Conservation (phyloP, 257 asterid genomes). For the Linderniella brevidens region DNA sequence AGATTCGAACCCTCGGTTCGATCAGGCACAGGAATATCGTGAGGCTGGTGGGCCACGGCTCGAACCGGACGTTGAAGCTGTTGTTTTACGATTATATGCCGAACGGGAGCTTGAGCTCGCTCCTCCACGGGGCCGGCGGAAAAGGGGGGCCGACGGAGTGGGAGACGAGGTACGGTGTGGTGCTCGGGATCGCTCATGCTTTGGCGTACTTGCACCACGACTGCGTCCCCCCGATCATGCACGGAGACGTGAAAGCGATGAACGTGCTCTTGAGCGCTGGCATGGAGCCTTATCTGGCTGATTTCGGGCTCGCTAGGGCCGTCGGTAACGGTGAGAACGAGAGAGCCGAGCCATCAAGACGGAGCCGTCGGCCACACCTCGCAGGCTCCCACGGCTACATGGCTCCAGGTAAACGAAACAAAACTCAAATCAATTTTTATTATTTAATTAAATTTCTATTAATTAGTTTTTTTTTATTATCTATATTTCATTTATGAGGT, state of each 20-base stretch:
- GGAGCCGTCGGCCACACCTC: constrained; percentile 60
- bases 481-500: too few species aligned
- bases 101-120: constrained; percentile 90
- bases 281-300: constrained; percentile 85
- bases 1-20: constrained; percentile 68
- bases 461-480: too few species aligned
- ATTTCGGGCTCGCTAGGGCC: constrained; percentile 78
- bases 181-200: constrained; percentile 80
- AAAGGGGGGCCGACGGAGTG: constrained; percentile 82
- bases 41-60: constrained; percentile 83
- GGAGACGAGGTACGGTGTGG: constrained; percentile 63
- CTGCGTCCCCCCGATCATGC: constrained; percentile 84
- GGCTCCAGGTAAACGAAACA: constrained; percentile 99
- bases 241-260: constrained; percentile 98
- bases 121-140: constrained; percentile 46
- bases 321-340: constrained; percentile 18
- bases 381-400: constrained; percentile 96
- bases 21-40: constrained; percentile 86
- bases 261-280: constrained; percentile 59
- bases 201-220: constrained; percentile 84
- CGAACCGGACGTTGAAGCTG: constrained; percentile 59
- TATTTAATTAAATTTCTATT: too few species aligned
- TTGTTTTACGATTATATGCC: constrained; percentile 84
- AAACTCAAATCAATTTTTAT: too few species aligned
- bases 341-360: constrained; percentile 21